Conservation (phyloP, 2,329 filamentous ascomycete genomes). For the Calonectria hawksworthii region DNA sequence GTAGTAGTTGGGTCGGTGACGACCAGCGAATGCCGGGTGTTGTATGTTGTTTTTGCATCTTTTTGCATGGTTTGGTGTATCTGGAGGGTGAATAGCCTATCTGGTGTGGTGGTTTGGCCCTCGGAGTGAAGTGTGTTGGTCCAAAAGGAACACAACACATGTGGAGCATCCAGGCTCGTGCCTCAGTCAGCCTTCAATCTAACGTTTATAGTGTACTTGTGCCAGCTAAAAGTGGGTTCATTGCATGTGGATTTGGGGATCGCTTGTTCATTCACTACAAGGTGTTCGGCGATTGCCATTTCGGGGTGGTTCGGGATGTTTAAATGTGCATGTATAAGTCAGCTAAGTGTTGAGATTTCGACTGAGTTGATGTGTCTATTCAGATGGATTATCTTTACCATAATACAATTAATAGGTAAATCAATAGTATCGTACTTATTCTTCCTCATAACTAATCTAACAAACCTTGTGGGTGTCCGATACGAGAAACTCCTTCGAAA, state of each 20-base stretch:
- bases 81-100: not conserved
- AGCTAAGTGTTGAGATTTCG: not conserved
- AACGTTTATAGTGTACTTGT: no score
- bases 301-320: not conserved
- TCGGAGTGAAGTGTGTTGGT: not conserved
- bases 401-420: not conserved
- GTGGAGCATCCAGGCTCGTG: no score
- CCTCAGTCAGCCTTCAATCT: no score
- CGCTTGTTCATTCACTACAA: no score
- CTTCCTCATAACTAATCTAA: not conserved
- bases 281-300: not conserved
- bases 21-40: not conserved
- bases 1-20: not conserved
- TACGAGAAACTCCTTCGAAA: not conserved
- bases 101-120: not conserved
- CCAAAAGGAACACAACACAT: no score
- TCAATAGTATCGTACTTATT: not conserved
- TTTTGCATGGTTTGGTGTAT: not conserved
- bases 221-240: no score
- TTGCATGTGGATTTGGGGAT: no score
- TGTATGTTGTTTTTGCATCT: not conserved
- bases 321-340: not conserved
- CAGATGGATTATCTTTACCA: not conserved
- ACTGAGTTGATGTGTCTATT: not conserved
- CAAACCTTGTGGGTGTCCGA: not conserved